These are phyloP conservation scores for Blastobotrys raffinosifermentans DNA, from an alignment of 1,139 yeast species.

Conservation along the genomic window DNA sequence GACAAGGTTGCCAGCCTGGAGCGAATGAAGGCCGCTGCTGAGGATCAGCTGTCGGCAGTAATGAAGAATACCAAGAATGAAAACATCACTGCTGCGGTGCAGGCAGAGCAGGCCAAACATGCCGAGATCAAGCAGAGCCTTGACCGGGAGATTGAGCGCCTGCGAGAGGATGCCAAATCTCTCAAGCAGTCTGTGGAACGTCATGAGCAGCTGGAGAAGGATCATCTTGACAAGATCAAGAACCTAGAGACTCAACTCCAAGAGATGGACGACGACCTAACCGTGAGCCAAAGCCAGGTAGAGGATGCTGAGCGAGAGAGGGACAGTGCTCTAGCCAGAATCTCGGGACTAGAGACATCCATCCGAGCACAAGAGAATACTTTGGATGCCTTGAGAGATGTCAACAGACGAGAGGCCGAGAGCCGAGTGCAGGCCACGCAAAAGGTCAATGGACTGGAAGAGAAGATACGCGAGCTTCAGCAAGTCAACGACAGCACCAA, in stretches of 20 bases:
- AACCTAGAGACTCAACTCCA: constrained; percentile 21
- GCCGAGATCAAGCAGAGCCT: constrained; percentile 16
- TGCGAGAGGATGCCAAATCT: constrained; percentile 8
- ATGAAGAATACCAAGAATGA: constrained; percentile 16
- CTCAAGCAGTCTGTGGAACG: constrained; percentile 17
- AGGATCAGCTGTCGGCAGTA: constrained; percentile 17
- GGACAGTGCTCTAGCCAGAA: constrained; percentile 15
- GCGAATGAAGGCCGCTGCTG: constrained; percentile 19
- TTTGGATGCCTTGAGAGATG: constrained; percentile 16
- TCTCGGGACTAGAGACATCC: constrained; percentile 15
- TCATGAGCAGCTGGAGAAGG: too few species aligned
- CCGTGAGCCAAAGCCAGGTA: constrained; percentile 16
- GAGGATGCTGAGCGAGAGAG: constrained; percentile 16
- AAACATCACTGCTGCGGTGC: constrained; percentile 13
- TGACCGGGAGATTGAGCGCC: constrained; percentile 16
- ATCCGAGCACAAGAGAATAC: constrained; percentile 18
- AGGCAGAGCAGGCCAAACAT: constrained; percentile 18
- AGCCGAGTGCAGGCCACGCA: constrained; percentile 13
- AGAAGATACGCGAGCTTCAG: constrained; percentile 5
- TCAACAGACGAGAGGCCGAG: constrained; percentile 16
- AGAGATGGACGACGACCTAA: constrained; percentile 20
- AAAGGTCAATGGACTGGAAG: constrained; percentile 12
- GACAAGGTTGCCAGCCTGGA: constrained; percentile 16
- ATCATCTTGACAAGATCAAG: constrained; percentile 15
- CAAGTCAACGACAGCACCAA: constrained; percentile 9